Conservation (phyloP, 257 asterid species). For the Salvia hispanica region DNA sequence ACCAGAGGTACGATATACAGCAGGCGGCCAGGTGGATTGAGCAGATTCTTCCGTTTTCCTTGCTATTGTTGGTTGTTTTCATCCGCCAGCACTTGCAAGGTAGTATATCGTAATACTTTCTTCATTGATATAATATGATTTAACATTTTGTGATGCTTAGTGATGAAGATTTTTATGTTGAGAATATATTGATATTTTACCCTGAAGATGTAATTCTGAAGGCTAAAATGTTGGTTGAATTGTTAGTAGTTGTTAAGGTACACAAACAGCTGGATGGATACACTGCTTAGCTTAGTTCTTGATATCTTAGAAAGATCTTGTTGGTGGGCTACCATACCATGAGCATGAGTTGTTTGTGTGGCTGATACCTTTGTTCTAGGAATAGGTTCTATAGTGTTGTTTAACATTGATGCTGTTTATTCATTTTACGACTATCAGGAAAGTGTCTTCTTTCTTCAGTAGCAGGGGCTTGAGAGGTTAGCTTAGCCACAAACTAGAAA, state of each 20-base stretch:
- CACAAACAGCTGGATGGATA: slow-evolving; percentile 2
- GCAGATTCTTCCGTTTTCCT: slow-evolving; percentile 84
- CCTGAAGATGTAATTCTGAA: too few species aligned
- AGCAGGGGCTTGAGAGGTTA: not conserved
- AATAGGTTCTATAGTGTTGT: not conserved
- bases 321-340: too few species aligned
- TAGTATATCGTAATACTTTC: slow-evolving; percentile 22
- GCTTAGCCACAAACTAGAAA: slow-evolving; percentile 5
- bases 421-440: not conserved
- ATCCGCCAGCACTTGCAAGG: slow-evolving; percentile 97
- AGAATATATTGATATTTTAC: slow-evolving; percentile 14
- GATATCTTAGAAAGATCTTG: slow-evolving; percentile 16
- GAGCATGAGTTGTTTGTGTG: slow-evolving; percentile 15
- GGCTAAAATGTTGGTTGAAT: slow-evolving; percentile 1
- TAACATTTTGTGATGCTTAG: slow-evolving; percentile 8
- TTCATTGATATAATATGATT: slow-evolving; percentile 6
- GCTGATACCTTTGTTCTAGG: slow-evolving; percentile 18
- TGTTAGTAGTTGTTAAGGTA: slow-evolving; percentile 5
- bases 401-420: slow-evolving; percentile 3
- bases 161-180: not conserved
- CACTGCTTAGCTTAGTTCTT: slow-evolving; percentile 12
- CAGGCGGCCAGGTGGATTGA: slow-evolving; percentile 88
- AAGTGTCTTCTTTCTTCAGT: not conserved
- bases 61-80: slow-evolving; percentile 81
- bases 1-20: slow-evolving; percentile 79